Conservation (phyloP, 2,329 filamentous ascomycete genomes). For the Aspergillus sp. region DNA sequence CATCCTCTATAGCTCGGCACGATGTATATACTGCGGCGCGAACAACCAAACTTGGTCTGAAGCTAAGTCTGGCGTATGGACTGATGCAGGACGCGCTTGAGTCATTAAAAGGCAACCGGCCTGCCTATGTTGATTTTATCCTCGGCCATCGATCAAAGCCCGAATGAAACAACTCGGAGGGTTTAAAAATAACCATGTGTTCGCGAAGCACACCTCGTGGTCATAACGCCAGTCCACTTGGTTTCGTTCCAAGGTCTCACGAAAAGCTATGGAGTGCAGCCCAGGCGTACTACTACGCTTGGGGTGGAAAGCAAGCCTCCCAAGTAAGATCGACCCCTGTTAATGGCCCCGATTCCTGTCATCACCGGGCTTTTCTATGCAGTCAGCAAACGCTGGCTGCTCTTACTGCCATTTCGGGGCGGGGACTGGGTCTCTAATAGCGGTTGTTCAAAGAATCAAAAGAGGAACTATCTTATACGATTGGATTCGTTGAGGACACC, state of each 20-base stretch:
- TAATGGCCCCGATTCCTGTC: conserved; percentile 2
- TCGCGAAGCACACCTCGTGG: background rate
- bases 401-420: background rate
- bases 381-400: background rate
- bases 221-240: background rate
- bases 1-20: conserved; percentile 64
- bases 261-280: background rate
- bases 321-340: background rate
- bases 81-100: conserved; percentile 74
- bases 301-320: background rate
- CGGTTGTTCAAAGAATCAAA: background rate
- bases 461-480: background rate
- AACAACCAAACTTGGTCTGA: conserved; percentile 76
- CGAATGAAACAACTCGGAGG: conserved; percentile 20
- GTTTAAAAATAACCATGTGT: background rate
- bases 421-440: background rate
- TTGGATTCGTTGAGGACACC: background rate
- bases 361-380: background rate
- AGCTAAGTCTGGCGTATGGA: conserved; percentile 78
- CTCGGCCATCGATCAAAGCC: conserved; percentile 42
- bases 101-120: conserved; percentile 66
- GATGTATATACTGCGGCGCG: conserved; percentile 73
- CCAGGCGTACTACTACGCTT: background rate
- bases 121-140: conserved; percentile 72
- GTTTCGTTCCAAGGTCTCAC: background rate